Percentiles rank a stretch among this genome's conserved stretches.
These are phyloP conservation scores for Albifimbria verrucaria DNA, from an alignment of 2,329 filamentous ascomycete genomes.

Conservation along the genomic window DNA sequence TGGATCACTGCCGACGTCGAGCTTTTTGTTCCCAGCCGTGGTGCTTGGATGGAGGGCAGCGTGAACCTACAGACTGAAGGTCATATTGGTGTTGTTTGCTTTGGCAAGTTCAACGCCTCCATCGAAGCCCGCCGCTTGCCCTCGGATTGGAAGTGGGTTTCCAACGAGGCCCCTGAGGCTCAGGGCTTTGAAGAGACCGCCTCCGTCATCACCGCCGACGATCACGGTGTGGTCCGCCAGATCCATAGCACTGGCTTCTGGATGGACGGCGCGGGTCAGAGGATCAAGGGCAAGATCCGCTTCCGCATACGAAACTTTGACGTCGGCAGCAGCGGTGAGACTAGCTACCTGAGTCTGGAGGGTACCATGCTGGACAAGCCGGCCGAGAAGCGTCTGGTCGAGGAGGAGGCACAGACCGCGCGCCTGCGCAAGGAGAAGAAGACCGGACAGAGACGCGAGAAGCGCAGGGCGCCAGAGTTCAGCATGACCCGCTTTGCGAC, in stretches of 20 bases:
- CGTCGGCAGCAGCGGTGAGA: conserved; percentile 68
- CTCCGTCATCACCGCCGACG: conserved; percentile 37
- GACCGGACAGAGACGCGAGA: conserved; percentile 22
- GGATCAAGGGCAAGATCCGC: conserved; percentile 65
- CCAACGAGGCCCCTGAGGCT: conserved; percentile 42
- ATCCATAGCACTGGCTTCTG: conserved; percentile 67
- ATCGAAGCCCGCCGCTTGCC: conserved; percentile 78
- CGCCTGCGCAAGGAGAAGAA: conserved; percentile 32
- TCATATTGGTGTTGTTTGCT: conserved; percentile 84
- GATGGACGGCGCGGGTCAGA: conserved; percentile 66
- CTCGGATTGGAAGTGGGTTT: conserved; percentile 74
- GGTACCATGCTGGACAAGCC: conserved; percentile 76
- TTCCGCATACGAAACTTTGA: conserved; percentile 87
- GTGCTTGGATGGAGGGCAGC: conserved; percentile 72
- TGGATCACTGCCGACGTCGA: conserved; percentile 89
- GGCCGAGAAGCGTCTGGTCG: conserved; percentile 57
- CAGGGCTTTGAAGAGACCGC: conserved; percentile 39
- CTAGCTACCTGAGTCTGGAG: conserved; percentile 80
- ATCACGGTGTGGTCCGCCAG: conserved; percentile 51
- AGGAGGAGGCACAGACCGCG: conserved; percentile 41
- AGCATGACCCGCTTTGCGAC: conserved; percentile 53
- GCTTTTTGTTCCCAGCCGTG: conserved; percentile 72
- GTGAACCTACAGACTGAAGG: conserved; percentile 86
- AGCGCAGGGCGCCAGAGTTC: conserved; percentile 46
- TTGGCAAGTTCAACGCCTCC: conserved; percentile 87